phyloP scores from a whole-genome alignment of 345 rosid genomes.

The Atalantia buxifolia region DNA sequence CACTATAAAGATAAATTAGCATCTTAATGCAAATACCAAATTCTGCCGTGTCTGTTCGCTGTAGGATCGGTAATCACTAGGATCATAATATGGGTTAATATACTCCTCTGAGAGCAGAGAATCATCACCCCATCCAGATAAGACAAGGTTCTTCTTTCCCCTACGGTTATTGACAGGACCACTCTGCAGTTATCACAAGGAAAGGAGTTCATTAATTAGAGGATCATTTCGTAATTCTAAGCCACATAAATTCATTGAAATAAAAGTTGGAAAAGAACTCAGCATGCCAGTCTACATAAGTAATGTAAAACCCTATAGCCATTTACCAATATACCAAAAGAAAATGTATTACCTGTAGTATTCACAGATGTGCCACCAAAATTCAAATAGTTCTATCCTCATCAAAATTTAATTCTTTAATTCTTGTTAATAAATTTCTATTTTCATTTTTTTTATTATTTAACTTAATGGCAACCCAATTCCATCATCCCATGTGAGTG shows the following conservation, averaged over 20 bases:
- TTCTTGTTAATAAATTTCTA: not conserved
- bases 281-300: not conserved
- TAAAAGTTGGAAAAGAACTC: not conserved
- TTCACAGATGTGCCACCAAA: not conserved
- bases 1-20: constrained; percentile 1
- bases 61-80: constrained; percentile 57
- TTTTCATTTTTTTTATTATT: not conserved
- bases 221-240: not conserved
- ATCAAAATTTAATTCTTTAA: too few species aligned
- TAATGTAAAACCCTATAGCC: not conserved
- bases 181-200: constrained; percentile 36
- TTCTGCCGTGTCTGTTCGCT: constrained; percentile 67
- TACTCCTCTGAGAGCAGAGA: constrained; percentile 68
- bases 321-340: not conserved
- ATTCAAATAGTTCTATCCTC: not conserved
- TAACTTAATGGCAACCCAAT: too few species aligned
- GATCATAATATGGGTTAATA: constrained; percentile 62
- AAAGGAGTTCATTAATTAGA: not conserved
- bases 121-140: constrained; percentile 92
- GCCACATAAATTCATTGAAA: not conserved
- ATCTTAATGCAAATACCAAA: constrained; percentile 48
- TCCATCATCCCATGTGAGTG: too few species aligned
- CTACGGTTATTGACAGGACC: constrained; percentile 70
- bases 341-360: not conserved
- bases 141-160: constrained; percentile 89